Percentiles rank a stretch among this genome's conserved stretches.
phyloP scores from a whole-genome alignment of 352 stramenopile species.

The Blastocystis hominis region DNA sequence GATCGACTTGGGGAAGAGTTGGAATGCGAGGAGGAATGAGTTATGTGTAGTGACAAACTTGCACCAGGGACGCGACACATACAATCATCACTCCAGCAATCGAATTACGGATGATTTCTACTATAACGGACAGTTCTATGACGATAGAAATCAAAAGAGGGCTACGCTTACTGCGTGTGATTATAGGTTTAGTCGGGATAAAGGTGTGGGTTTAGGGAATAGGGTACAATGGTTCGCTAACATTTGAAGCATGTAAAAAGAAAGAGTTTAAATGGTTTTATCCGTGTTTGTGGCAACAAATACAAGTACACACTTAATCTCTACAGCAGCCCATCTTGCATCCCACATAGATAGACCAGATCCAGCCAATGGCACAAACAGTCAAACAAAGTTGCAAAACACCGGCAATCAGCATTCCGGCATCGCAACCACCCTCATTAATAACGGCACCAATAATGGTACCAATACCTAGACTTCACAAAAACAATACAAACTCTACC shows the following conservation, averaged over 20 bases:
- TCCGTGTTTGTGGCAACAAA: too few species aligned
- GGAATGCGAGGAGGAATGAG: neutral
- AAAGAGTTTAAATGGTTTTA: too few species aligned
- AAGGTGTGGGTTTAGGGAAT: too few species aligned
- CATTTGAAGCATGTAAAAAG: too few species aligned
- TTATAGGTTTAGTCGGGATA: neutral
- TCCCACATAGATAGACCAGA: neutral
- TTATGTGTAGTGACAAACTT: neutral
- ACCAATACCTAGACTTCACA: neutral
- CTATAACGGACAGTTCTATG: slow-evolving; percentile 41
- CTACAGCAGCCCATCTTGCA: neutral
- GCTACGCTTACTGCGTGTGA: neutral
- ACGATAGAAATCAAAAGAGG: neutral
- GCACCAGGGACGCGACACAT: slow-evolving; percentile 24
- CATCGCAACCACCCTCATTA: slow-evolving; percentile 37
- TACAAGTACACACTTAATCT: neutral
- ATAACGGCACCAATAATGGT: slow-evolving; percentile 23
- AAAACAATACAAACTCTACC: neutral
- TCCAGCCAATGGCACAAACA: neutral
- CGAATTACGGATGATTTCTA: neutral
- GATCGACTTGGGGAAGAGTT: neutral
- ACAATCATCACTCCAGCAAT: neutral
- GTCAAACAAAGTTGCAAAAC: neutral
- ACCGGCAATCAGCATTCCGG: neutral
- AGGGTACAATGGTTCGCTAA: too few species aligned